Percentiles rank a stretch among this genome's conserved stretches.
Evolutionary conservation across 805 yeast species (phyloP).

Genomic region (Myxozyma neotropica): DNA sequence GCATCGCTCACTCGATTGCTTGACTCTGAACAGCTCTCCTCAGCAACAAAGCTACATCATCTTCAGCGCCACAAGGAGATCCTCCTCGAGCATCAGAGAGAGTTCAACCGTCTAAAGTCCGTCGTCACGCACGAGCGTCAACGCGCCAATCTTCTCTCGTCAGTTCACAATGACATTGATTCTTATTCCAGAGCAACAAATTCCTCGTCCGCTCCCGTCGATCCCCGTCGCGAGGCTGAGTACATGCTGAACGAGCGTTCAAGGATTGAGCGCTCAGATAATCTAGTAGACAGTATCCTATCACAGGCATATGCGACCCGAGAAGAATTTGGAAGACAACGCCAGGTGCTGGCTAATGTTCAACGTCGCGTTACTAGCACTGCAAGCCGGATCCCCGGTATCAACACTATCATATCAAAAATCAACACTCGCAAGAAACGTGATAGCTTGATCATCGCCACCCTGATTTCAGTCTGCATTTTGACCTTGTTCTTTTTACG

Average conservation of each 20-base stretch:
- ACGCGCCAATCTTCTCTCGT: slow-evolving; percentile 68
- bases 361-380: slow-evolving; percentile 63
- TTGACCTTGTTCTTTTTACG: slow-evolving; percentile 41
- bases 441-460: slow-evolving; percentile 81
- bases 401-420: slow-evolving; percentile 70
- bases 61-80: slow-evolving; percentile 79
- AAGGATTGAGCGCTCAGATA: slow-evolving; percentile 71
- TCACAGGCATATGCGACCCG: slow-evolving; percentile 88
- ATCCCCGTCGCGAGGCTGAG: slow-evolving; percentile 53
- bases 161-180: slow-evolving; percentile 79
- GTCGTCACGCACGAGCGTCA: slow-evolving; percentile 74
- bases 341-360: slow-evolving; percentile 62
- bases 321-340: slow-evolving; percentile 77
- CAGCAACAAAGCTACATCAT: slow-evolving; percentile 79
- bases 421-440: slow-evolving; percentile 88
- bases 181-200: slow-evolving; percentile 55
- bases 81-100: slow-evolving; percentile 67
- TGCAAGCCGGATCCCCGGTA: slow-evolving; percentile 76
- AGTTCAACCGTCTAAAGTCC: slow-evolving; percentile 59
- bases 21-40: slow-evolving; percentile 58
- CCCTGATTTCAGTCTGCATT: slow-evolving; percentile 71
- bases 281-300: slow-evolving; percentile 75
- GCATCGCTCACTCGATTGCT: slow-evolving; percentile 55
- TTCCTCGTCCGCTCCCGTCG: slow-evolving; percentile 34
- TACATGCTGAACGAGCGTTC: slow-evolving; percentile 78